Percentiles rank a stretch among this genome's conserved stretches.
Evolutionary conservation across 495 filamentous ascomycete species (phyloP).

Genomic region (Penicillium cosmopolitanum): DNA sequence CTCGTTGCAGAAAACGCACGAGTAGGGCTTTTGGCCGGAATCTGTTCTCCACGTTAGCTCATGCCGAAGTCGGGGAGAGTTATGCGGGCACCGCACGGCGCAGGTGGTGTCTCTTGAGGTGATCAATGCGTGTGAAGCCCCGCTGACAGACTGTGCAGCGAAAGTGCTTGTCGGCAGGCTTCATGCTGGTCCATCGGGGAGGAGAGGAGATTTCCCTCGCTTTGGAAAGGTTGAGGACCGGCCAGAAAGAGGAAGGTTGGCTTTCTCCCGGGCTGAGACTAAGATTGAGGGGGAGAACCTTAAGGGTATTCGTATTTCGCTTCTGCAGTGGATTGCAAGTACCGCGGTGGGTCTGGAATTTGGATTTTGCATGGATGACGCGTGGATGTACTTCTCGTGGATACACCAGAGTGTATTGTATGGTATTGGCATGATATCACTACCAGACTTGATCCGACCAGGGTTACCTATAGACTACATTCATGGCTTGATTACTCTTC

Average conservation of each 20-base stretch:
- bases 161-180: slow-evolving; percentile 49
- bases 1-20: slow-evolving; percentile 48
- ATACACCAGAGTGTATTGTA: slow-evolving; percentile 11
- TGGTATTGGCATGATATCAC: slow-evolving; percentile 20
- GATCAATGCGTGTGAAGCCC: slow-evolving; percentile 53
- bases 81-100: slow-evolving; percentile 40
- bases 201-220: slow-evolving; percentile 15
- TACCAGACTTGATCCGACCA: slow-evolving; percentile 3
- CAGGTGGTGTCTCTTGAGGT: slow-evolving; percentile 52
- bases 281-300: neutral
- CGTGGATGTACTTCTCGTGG: neutral
- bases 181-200: slow-evolving; percentile 50
- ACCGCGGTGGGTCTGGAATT: neutral
- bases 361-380: neutral
- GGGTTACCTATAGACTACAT: neutral
- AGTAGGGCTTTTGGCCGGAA: slow-evolving; percentile 51
- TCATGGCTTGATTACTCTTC: no score
- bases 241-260: no score
- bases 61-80: slow-evolving; percentile 15
- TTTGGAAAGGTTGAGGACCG: slow-evolving; percentile 2
- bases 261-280: no score
- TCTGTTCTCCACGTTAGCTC: slow-evolving; percentile 35
- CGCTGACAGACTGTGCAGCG: slow-evolving; percentile 51
- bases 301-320: slow-evolving; percentile 7
- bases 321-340: neutral